These are phyloP conservation scores for Nemophila menziesii DNA, from an alignment of 257 asterid genomes.

Conservation along the genomic window DNA sequence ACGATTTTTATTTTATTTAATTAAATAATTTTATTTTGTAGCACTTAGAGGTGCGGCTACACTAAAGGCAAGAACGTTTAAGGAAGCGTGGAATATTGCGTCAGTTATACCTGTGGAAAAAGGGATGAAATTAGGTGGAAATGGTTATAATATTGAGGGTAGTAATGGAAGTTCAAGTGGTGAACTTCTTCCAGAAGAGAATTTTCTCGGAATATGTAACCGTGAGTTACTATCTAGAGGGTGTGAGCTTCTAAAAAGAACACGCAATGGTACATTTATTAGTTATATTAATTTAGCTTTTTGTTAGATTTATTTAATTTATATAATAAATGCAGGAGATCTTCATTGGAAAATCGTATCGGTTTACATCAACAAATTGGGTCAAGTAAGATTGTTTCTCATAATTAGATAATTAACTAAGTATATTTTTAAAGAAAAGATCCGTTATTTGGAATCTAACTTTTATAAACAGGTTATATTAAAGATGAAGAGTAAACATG, in stretches of 20 bases:
- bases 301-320: neutral
- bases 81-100: slow-evolving; percentile 93
- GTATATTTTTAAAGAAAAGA: too few species aligned
- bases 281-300: too few species aligned
- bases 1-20: too few species aligned
- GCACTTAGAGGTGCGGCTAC: slow-evolving; percentile 96
- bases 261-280: slow-evolving; percentile 87
- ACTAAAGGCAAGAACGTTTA: slow-evolving; percentile 71
- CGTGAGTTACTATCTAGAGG: slow-evolving; percentile 89
- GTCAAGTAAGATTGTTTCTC: slow-evolving; percentile 46
- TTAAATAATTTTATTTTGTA: slow-evolving; percentile 9
- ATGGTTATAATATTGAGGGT: slow-evolving; percentile 1
- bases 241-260: slow-evolving; percentile 72
- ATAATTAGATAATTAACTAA: slow-evolving; percentile 22
- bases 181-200: slow-evolving; percentile 75
- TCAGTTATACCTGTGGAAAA: slow-evolving; percentile 80
- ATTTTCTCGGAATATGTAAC: slow-evolving; percentile 85
- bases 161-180: slow-evolving; percentile 72
- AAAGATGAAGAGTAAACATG: slow-evolving; percentile 94
- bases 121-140: slow-evolving; percentile 35
- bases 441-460: too few species aligned
- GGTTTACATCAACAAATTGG: slow-evolving; percentile 68
- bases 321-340: slow-evolving; percentile 50
- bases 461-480: slow-evolving; percentile 45
- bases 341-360: slow-evolving; percentile 98